Base-by-base conservation (phyloP, 2,329 filamentous ascomycete genomes). In the Alternaria burnsii region DNA sequence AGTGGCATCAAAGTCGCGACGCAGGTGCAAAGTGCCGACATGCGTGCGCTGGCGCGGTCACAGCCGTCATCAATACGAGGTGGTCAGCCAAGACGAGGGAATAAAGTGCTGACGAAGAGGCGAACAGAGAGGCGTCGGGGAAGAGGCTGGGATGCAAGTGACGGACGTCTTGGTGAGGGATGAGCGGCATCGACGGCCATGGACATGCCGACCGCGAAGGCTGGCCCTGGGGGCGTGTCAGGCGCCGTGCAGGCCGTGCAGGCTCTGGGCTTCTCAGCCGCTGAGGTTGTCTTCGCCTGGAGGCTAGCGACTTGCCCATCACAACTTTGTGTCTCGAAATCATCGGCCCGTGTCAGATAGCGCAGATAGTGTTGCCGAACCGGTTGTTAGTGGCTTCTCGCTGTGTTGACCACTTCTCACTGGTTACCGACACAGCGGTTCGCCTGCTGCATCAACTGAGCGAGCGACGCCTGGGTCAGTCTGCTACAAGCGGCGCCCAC, bases 301-400 rank as follows among this genome's bases (percentile, higher is more conserved):
- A 24, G 40, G 40, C 40, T 42, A 42, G 40, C 14, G 20, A 41
- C 16, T 26, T 28, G 53, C 43, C 52, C 53, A 52, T 46, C 20
- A 24, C 24, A 30, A 24, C 30, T 26, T 24, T 42, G 52, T 46
- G 56, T 59, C 52, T 55, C 44, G 46, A 51, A 54, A 47, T 56
- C 50, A 44, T 52, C 57, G 52, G 57, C 38, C 57, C 57, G 57
- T 46, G 44, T 52, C 57, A 55, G 57, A 40, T 44, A 44, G 32
- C 24, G 55, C 24, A 26, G 24, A 26, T 26, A 26, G 24, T 26
- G 24, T 26, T 26, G 48, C 53, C 52, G 57, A 44, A 30, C 57
- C 57, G 57, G 44, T 36, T 51, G 8, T 10, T 18, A 5, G 42
- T 10, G 12, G 0, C 4, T 1, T n/a, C 24, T 26, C 7, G 24